These are phyloP conservation scores for Gossypium davidsonii DNA, from an alignment of 441 rosid species.

Conservation along the genomic window DNA sequence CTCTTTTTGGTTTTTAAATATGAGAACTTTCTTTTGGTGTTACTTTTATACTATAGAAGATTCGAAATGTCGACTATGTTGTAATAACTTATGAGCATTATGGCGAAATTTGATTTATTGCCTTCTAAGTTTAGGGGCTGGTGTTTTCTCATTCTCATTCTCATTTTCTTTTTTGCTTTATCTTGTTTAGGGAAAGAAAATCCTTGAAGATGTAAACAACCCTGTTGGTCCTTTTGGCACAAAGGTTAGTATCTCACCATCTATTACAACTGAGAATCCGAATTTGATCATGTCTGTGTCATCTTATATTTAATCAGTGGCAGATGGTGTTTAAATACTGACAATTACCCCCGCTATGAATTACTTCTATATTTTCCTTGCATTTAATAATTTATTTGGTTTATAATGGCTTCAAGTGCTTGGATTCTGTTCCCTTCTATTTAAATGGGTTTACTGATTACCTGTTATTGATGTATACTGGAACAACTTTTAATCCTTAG, in stretches of 20 bases:
- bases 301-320: not conserved
- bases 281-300: not conserved
- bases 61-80: not conserved
- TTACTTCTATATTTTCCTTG: not conserved
- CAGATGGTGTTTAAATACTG: not conserved
- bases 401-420: not conserved
- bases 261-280: not conserved
- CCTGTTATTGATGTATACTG: not conserved
- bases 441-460: not conserved
- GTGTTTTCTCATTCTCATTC: not conserved
- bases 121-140: not conserved
- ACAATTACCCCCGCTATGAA: not conserved
- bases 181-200: conserved; percentile 51
- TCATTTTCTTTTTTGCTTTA: not conserved
- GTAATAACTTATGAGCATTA: not conserved
- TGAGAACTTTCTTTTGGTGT: not conserved
- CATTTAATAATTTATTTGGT: not conserved
- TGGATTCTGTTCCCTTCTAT: not conserved
- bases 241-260: conserved; percentile 36
- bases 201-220: conserved; percentile 52
- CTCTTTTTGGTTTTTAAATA: not conserved
- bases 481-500: not conserved
- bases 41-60: not conserved
- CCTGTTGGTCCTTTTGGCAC: conserved; percentile 86
- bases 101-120: not conserved